A percentile compares a stretch with the other conserved stretches of the same genome.
phyloP scores from a whole-genome alignment of 2,329 filamentous ascomycete species.

The Aspergillus quadricinctus region DNA sequence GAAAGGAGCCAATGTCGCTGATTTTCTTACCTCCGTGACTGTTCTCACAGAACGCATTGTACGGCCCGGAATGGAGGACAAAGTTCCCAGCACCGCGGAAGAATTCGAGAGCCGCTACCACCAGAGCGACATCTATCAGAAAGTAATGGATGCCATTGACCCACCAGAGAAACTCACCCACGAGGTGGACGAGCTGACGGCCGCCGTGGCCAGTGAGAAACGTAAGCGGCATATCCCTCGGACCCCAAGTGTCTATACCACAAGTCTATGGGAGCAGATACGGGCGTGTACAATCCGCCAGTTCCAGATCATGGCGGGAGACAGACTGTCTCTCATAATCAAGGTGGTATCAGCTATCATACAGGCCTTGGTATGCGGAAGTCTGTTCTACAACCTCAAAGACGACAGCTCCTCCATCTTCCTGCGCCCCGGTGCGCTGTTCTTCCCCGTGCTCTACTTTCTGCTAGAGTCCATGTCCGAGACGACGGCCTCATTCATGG shows the following conservation, averaged over 20 bases:
- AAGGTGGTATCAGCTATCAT: conserved; percentile 41
- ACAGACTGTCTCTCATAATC: conserved; percentile 45
- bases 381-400: conserved; percentile 50
- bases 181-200: conserved; percentile 26
- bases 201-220: conserved; percentile 29
- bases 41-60: conserved; percentile 49
- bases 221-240: conserved; percentile 29
- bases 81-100: conserved; percentile 31
- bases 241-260: conserved; percentile 27
- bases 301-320: conserved; percentile 50
- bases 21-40: conserved; percentile 62
- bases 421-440: conserved; percentile 55
- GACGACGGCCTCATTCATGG: conserved; percentile 56
- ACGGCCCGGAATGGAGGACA: conserved; percentile 25
- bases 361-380: conserved; percentile 41
- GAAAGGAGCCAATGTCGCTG: conserved; percentile 59
- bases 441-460: conserved; percentile 59
- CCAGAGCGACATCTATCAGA: conserved; percentile 45
- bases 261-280: conserved; percentile 37
- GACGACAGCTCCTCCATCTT: conserved; percentile 52
- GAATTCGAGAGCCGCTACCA: conserved; percentile 49
- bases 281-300: conserved; percentile 43
- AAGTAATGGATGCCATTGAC: conserved; percentile 48
- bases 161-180: conserved; percentile 25
- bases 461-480: conserved; percentile 56